Percentiles rank a stretch among this genome's conserved stretches.
Conservation (phyloP, 2,329 filamentous ascomycete species). For the Aurifilum marmelostoma region DNA sequence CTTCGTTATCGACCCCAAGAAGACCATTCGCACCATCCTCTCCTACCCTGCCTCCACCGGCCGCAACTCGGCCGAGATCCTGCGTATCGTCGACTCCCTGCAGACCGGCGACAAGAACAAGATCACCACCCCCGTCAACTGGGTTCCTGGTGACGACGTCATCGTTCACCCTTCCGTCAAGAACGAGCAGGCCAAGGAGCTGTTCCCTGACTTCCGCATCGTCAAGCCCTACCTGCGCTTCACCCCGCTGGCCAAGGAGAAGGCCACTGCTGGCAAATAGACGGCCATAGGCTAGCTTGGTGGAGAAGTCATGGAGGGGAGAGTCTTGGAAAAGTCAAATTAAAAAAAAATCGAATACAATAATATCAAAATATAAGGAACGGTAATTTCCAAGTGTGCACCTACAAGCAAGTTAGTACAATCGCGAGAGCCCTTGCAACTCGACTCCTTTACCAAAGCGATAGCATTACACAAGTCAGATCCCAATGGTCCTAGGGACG, state of each 20-base stretch:
- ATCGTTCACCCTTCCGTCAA: slow-evolving; percentile 85
- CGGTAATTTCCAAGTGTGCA: neutral
- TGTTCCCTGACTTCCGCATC: slow-evolving; percentile 77
- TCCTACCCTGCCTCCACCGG: slow-evolving; percentile 91
- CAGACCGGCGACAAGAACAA: slow-evolving; percentile 87
- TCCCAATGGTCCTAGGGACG: neutral
- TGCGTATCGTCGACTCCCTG: slow-evolving; percentile 77
- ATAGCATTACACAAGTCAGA: neutral
- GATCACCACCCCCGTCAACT: slow-evolving; percentile 88
- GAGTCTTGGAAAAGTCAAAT: neutral
- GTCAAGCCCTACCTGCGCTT: slow-evolving; percentile 77
- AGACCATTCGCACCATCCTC: slow-evolving; percentile 91
- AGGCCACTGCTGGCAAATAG: slow-evolving; percentile 41
- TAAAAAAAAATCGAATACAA: neutral
- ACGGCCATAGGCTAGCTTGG: neutral
- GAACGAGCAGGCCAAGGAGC: slow-evolving; percentile 82
- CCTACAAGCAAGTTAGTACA: neutral
- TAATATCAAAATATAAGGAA: neutral
- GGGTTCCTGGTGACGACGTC: slow-evolving; percentile 86
- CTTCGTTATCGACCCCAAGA: slow-evolving; percentile 91
- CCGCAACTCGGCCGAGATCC: slow-evolving; percentile 78
- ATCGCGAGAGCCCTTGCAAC: neutral
- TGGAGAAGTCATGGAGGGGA: neutral
- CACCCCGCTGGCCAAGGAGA: slow-evolving; percentile 65
- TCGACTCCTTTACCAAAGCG: neutral